phyloP scores from a whole-genome alignment of 2,329 filamentous ascomycete species.

The Keithomyces neogunnii region DNA sequence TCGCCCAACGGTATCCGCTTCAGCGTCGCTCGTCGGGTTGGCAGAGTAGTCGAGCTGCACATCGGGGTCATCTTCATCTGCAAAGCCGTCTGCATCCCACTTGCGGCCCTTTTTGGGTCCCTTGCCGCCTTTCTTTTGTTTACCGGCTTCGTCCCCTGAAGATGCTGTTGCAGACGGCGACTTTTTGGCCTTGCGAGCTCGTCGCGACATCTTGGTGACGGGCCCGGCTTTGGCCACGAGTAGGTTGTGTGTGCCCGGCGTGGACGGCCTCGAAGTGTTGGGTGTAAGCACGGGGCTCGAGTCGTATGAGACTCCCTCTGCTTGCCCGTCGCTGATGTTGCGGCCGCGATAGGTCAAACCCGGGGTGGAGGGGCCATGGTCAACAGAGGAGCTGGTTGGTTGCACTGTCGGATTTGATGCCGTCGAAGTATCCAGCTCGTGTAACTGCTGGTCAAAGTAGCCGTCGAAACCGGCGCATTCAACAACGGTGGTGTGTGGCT shows the following conservation, averaged over 20 bases:
- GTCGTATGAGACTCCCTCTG: constrained; percentile 48
- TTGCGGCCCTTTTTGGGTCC: constrained; percentile 83
- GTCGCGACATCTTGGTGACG: constrained; percentile 67
- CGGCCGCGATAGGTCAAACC: constrained; percentile 32
- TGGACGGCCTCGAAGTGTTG: constrained; percentile 69
- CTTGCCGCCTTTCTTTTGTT: constrained; percentile 44
- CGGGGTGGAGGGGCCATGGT: constrained; percentile 19
- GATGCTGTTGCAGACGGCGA: constrained; percentile 58
- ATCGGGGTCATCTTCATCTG: constrained; percentile 67
- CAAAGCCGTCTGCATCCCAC: constrained; percentile 85
- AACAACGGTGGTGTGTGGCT: constrained; percentile 67
- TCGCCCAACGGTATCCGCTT: constrained; percentile 39
- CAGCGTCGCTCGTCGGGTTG: constrained; percentile 45
- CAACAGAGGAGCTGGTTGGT: constrained; percentile 19
- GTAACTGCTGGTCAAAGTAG: constrained; percentile 90
- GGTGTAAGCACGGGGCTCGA: constrained; percentile 63
- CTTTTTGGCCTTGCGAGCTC: constrained; percentile 64
- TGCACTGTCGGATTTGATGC: constrained; percentile 18
- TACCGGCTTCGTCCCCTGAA: constrained; percentile 72
- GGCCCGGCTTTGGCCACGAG: constrained; percentile 68
- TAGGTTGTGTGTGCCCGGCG: constrained; percentile 55
- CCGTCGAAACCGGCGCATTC: constrained; percentile 76
- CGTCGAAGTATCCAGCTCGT: constrained; percentile 61
- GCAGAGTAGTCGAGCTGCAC: constrained; percentile 86
- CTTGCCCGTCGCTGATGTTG: constrained; percentile 23